Evolutionary conservation across 2,329 filamentous ascomycete genomes (phyloP).

Genomic region (Albifimbria verrucaria): DNA sequence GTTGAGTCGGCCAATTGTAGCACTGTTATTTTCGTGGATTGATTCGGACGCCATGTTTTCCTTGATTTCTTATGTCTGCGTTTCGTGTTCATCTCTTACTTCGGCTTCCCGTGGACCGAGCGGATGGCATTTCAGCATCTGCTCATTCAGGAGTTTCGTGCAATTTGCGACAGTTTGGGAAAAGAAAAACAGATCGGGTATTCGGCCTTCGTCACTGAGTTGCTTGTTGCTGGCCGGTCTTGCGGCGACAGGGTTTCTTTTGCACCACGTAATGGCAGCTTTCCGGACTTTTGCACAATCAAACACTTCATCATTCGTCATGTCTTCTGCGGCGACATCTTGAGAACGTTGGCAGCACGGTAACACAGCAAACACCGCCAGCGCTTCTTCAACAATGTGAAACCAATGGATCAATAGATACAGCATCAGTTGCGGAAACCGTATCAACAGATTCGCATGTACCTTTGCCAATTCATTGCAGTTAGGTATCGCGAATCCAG

Average conservation of each 20-base stretch:
- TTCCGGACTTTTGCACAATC: slow-evolving; percentile 36
- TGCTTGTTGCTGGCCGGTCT: slow-evolving; percentile 33
- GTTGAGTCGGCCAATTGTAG: neutral
- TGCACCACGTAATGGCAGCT: slow-evolving; percentile 35
- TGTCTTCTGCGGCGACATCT: slow-evolving; percentile 32
- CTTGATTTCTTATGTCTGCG: slow-evolving; percentile 17
- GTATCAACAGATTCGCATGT: slow-evolving; percentile 25
- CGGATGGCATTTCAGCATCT: slow-evolving; percentile 26
- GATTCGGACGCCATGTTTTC: neutral
- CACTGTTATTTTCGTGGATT: neutral
- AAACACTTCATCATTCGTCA: slow-evolving; percentile 36
- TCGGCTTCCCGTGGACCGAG: slow-evolving; percentile 24
- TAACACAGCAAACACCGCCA: slow-evolving; percentile 30
- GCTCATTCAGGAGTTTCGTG: slow-evolving; percentile 32
- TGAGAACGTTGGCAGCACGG: slow-evolving; percentile 34
- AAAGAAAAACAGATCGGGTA: slow-evolving; percentile 30
- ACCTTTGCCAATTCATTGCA: slow-evolving; percentile 22
- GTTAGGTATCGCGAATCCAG: slow-evolving; percentile 19
- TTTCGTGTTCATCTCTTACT: slow-evolving; percentile 20
- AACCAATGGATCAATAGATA: slow-evolving; percentile 28
- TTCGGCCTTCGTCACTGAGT: slow-evolving; percentile 30
- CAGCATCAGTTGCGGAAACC: slow-evolving; percentile 28
- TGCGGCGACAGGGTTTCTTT: slow-evolving; percentile 33
- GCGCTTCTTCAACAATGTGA: slow-evolving; percentile 28
- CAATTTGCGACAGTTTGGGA: slow-evolving; percentile 34